Percentiles rank a stretch among this genome's conserved stretches.
These are phyloP conservation scores for Aspergillus sp. DNA, from an alignment of 2,329 filamentous ascomycete species.

Conservation along the genomic window DNA sequence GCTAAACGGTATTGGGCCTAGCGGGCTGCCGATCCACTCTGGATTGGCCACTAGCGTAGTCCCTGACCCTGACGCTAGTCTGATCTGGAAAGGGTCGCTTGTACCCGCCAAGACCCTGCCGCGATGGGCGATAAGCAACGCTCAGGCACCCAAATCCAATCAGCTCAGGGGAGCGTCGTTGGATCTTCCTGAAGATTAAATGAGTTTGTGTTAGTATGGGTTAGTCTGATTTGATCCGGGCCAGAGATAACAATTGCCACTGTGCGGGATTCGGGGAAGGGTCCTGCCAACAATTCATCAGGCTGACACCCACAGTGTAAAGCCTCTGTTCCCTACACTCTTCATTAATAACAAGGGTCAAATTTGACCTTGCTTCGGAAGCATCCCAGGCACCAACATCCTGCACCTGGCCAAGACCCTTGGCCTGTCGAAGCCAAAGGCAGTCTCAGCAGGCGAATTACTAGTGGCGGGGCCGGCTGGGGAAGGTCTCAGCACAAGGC, in stretches of 20 bases:
- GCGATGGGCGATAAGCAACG: neutral
- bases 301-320: neutral
- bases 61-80: constrained; percentile 5
- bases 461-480: neutral
- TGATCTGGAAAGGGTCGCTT: neutral
- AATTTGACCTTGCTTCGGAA: neutral
- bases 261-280: too few species aligned
- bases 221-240: neutral
- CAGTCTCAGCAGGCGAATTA: neutral
- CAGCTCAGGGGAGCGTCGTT: neutral
- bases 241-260: neutral
- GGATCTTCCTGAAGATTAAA: neutral
- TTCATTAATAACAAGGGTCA: too few species aligned
- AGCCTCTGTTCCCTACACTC: too few species aligned
- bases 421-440: neutral
- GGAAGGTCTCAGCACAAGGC: neutral
- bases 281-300: neutral
- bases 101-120: neutral
- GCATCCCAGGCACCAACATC: neutral
- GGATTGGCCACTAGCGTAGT: neutral
- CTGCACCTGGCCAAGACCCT: neutral
- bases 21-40: neutral
- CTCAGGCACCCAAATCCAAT: neutral
- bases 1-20: neutral
- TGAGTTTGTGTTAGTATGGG: neutral